These are phyloP conservation scores for Scleroderma citrinum DNA, from an alignment of 768 basidiomycete species.

Conservation along the genomic window DNA sequence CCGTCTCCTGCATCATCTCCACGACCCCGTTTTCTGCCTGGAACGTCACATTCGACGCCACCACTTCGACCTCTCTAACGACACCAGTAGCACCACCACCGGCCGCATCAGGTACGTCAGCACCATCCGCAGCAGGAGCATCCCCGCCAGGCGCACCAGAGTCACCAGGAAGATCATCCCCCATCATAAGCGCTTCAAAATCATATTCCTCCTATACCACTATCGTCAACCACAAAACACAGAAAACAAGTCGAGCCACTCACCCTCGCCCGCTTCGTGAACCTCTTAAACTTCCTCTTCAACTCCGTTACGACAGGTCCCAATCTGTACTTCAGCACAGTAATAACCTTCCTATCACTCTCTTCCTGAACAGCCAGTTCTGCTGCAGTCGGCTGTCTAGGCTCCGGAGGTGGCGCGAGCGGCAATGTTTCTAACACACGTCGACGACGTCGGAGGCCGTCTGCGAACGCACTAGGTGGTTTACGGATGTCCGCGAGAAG, in stretches of 20 bases:
- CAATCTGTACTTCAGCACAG: slow-evolving; percentile 85
- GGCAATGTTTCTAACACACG: slow-evolving; percentile 82
- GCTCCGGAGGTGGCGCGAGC: slow-evolving; percentile 85
- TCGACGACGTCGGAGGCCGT: slow-evolving; percentile 77
- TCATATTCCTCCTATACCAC: slow-evolving; percentile 66
- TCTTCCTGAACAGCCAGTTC: slow-evolving; percentile 82
- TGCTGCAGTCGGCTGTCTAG: slow-evolving; percentile 70
- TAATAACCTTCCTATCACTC: slow-evolving; percentile 70
- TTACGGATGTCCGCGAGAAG: slow-evolving; percentile 64
- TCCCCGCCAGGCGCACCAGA: slow-evolving; percentile 7
- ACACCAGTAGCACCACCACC: neutral
- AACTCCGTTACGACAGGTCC: slow-evolving; percentile 84
- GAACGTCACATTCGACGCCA: slow-evolving; percentile 33
- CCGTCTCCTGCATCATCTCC: slow-evolving; percentile 37
- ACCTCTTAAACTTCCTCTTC: slow-evolving; percentile 88
- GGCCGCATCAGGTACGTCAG: neutral
- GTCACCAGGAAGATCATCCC: slow-evolving; percentile 6
- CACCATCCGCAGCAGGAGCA: neutral
- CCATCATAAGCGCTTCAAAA: slow-evolving; percentile 30
- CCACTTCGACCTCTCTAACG: slow-evolving; percentile 26
- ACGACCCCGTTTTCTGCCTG: slow-evolving; percentile 37
- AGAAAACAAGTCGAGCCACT: slow-evolving; percentile 20
- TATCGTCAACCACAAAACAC: slow-evolving; percentile 11
- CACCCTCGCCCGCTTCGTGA: slow-evolving; percentile 75
- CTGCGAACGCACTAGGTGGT: slow-evolving; percentile 84